phyloP scores from a whole-genome alignment of 1,139 yeast genomes.

The Hyphopichia pseudoburtonii region DNA sequence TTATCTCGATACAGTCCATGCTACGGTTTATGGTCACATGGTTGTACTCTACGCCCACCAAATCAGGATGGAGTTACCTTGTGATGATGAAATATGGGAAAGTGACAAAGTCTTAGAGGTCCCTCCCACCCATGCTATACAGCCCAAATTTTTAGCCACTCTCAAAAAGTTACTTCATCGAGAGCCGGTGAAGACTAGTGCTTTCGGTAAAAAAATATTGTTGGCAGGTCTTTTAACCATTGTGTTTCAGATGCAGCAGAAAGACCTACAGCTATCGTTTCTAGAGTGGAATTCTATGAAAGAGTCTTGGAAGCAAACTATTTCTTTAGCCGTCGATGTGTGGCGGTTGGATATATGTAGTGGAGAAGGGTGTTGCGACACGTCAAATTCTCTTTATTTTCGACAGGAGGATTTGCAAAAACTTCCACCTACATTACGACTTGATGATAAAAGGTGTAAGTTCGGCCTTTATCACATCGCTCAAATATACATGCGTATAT shows the following conservation, averaged over 20 bases:
- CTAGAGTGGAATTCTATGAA: constrained; percentile 11
- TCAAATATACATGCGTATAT: constrained; percentile 60
- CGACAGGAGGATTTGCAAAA: background rate
- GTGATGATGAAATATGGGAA: constrained; percentile 34
- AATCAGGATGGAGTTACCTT: constrained; percentile 29
- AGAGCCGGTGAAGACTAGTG: constrained; percentile 45
- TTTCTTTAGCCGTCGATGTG: constrained; percentile 60
- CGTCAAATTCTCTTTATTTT: constrained; percentile 19
- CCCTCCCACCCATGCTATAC: background rate
- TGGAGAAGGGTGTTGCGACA: constrained; percentile 30
- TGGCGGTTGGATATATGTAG: constrained; percentile 46
- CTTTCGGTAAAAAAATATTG: constrained; percentile 62
- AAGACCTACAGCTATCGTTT: constrained; percentile 52
- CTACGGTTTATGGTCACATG: constrained; percentile 33
- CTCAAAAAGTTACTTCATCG: constrained; percentile 57
- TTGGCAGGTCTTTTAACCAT: constrained; percentile 68
- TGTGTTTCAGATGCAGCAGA: constrained; percentile 71
- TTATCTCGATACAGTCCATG: constrained; percentile 31
- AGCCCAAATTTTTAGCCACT: constrained; percentile 48
- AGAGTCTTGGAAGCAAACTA: constrained; percentile 41
- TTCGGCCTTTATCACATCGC: constrained; percentile 61
- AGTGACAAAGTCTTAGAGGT: constrained; percentile 10
- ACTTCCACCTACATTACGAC: constrained; percentile 3
- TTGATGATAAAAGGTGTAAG: constrained; percentile 45
- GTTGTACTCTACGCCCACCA: constrained; percentile 31